Evolutionary conservation across 257 asterid genomes (phyloP), one percentile per base, ranked within the genome.

Genomic region (Solanum chilense): DNA sequence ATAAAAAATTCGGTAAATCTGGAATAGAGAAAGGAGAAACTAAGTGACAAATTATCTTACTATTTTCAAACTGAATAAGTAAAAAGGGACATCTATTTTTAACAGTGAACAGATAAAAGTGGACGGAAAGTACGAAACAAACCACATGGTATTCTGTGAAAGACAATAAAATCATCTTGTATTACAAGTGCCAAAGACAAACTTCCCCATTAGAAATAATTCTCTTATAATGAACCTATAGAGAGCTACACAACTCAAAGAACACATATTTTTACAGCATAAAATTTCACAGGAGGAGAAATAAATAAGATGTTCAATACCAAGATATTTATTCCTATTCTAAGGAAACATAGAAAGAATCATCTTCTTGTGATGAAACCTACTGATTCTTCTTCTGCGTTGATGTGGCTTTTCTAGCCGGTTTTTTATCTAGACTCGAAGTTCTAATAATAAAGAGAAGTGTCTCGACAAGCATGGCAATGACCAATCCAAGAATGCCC

Each of bases 401-500:
- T 14, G 94, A 49, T 33, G 87, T 49, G 58, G 90, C 31, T 84
- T 70, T 91, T 13, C 85, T 91, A 29, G 87, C 47, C 25, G 89
- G 47, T 80, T 70, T 91, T 16, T 83, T 91, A 66, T 89, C 95
- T 62, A 88, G 86, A 85, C 89, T 90, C 23, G 96, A 89, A 18
- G 93, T 90, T 90, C 95, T 90, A 44, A 96, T 88, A 69, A 95
- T 94, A 87, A 97, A 95, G 83, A 97, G 92, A 87, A 97, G 94
- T 5, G 97, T 95, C 92, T 97, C 99, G 2, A 97, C 97, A 86
- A 95, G 93, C 99, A 97, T 96, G 49, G 92, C 98, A 3, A 81
- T 87, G 86, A 97, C 98, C 92, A 97, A 92, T 71, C 99, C 99
- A 86, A 97, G 98, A 87, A 97, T 93, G 84, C 99, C 98, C 66